phyloP scores from a whole-genome alignment of 1,284 basidiomycete species.

The Macrocybe sp. region DNA sequence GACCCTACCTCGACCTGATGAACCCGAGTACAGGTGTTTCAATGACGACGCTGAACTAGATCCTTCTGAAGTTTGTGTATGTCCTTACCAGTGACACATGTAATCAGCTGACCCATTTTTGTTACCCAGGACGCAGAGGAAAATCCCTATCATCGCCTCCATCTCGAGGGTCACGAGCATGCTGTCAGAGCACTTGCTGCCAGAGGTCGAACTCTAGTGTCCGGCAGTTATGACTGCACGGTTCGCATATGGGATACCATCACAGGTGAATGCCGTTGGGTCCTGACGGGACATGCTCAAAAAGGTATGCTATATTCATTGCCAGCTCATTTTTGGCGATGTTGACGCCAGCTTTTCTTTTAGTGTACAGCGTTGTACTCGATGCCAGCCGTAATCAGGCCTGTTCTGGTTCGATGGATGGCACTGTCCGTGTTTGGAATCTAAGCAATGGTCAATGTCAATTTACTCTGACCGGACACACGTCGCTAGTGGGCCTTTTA shows the following conservation, averaged over 20 bases:
- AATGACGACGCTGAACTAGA: slow-evolving; percentile 67
- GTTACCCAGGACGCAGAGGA: slow-evolving; percentile 66
- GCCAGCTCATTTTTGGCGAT: slow-evolving; percentile 1
- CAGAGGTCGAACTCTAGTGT: slow-evolving; percentile 83
- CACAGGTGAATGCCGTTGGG: slow-evolving; percentile 79
- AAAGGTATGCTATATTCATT: slow-evolving; percentile 59
- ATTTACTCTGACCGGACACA: slow-evolving; percentile 81
- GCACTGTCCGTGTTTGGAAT: slow-evolving; percentile 92
- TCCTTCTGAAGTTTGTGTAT: slow-evolving; percentile 56
- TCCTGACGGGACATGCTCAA: slow-evolving; percentile 82
- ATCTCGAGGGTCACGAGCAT: slow-evolving; percentile 84
- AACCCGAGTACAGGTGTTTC: slow-evolving; percentile 71
- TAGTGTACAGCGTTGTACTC: slow-evolving; percentile 89
- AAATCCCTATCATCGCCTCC: slow-evolving; percentile 86
- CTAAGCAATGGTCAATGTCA: slow-evolving; percentile 75
- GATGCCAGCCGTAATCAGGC: slow-evolving; percentile 82
- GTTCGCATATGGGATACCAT: slow-evolving; percentile 95
- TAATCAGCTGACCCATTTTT: slow-evolving; percentile 3
- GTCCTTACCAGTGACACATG: slow-evolving; percentile 7
- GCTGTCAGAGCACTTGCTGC: slow-evolving; percentile 92
- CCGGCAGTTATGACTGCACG: slow-evolving; percentile 93
- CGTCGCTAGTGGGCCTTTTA: slow-evolving; percentile 83
- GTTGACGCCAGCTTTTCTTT: slow-evolving; percentile 3
- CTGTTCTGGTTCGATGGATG: slow-evolving; percentile 95
- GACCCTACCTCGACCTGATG: slow-evolving; percentile 77